These are phyloP conservation scores for Coemansia brasiliensis DNA, from an alignment of 192 early-diverging fungal genomes.

Conservation along the genomic window DNA sequence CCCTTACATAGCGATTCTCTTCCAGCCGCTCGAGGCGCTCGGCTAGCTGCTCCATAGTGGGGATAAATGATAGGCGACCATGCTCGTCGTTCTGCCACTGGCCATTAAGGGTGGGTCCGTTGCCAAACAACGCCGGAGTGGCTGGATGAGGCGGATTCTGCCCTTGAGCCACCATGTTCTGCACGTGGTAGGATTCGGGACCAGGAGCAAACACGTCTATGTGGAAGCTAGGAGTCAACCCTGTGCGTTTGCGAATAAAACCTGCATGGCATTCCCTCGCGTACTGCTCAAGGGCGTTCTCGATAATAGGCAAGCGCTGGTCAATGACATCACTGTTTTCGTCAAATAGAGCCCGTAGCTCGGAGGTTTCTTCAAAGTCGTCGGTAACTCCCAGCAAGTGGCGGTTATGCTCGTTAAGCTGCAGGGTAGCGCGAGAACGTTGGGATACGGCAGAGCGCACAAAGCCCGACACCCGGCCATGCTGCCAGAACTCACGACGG, in stretches of 20 bases:
- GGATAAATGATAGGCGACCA: conserved; percentile 45
- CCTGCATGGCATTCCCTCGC: conserved; percentile 51
- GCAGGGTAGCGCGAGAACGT: conserved; percentile 16
- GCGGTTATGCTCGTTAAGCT: conserved; percentile 27
- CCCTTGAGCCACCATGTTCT: not conserved
- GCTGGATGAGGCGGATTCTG: conserved; percentile 7
- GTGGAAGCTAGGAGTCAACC: conserved; percentile 48
- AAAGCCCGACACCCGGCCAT: conserved; percentile 17
- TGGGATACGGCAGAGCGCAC: conserved; percentile 22
- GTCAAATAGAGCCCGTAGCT: conserved; percentile 55
- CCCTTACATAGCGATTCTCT: conserved; percentile 45
- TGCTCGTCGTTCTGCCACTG: conserved; percentile 42
- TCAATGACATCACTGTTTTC: conserved; percentile 60
- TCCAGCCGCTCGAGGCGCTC: conserved; percentile 38
- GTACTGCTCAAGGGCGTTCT: conserved; percentile 47
- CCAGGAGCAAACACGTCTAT: conserved; percentile 57
- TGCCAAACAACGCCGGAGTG: conserved; percentile 20
- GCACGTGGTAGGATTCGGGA: conserved; percentile 42
- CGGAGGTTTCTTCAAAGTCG: conserved; percentile 55
- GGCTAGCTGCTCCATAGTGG: conserved; percentile 43
- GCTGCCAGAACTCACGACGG: conserved; percentile 41
- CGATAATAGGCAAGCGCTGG: conserved; percentile 36
- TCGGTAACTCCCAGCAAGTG: conserved; percentile 56
- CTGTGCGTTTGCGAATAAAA: conserved; percentile 56
- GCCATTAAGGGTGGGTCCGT: conserved; percentile 12